Evolutionary conservation across 2,329 filamentous ascomycete species (phyloP).

Genomic region (Fusarium sacchari): DNA sequence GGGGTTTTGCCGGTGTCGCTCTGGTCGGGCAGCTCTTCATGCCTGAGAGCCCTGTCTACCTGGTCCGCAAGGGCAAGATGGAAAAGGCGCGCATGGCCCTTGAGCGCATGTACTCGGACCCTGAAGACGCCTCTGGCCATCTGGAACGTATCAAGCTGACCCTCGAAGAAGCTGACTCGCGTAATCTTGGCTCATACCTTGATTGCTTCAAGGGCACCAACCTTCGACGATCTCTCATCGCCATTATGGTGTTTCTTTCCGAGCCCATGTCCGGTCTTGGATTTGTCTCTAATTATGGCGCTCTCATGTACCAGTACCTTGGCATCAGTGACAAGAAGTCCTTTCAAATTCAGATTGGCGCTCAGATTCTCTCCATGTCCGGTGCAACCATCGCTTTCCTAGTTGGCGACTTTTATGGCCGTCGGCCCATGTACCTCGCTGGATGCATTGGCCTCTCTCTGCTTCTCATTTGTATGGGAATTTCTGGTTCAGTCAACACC

Average conservation of each 20-base stretch:
- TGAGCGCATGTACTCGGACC: conserved; percentile 57
- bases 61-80: conserved; percentile 54
- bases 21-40: conserved; percentile 50
- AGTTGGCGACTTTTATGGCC: conserved; percentile 42
- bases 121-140: conserved; percentile 50
- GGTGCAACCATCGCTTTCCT: conserved; percentile 44
- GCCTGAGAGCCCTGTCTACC: conserved; percentile 62
- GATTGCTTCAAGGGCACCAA: conserved; percentile 58
- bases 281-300: conserved; percentile 56
- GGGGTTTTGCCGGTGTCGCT: conserved; percentile 52
- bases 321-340: conserved; percentile 43
- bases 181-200: conserved; percentile 49
- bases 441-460: conserved; percentile 38
- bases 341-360: conserved; percentile 44
- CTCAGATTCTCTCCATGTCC: conserved; percentile 44
- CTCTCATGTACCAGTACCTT: conserved; percentile 47
- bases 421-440: conserved; percentile 43
- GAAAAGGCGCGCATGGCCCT: conserved; percentile 43
- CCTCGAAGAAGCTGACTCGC: conserved; percentile 52
- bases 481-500: conserved; percentile 39
- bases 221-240: conserved; percentile 53
- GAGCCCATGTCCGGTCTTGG: conserved; percentile 58
- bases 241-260: conserved; percentile 54
- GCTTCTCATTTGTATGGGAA: conserved; percentile 45
- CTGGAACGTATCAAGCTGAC: conserved; percentile 59